These are phyloP conservation scores for Ganoderma sinense DNA, from an alignment of 1,284 basidiomycete species.

Conservation along the genomic window DNA sequence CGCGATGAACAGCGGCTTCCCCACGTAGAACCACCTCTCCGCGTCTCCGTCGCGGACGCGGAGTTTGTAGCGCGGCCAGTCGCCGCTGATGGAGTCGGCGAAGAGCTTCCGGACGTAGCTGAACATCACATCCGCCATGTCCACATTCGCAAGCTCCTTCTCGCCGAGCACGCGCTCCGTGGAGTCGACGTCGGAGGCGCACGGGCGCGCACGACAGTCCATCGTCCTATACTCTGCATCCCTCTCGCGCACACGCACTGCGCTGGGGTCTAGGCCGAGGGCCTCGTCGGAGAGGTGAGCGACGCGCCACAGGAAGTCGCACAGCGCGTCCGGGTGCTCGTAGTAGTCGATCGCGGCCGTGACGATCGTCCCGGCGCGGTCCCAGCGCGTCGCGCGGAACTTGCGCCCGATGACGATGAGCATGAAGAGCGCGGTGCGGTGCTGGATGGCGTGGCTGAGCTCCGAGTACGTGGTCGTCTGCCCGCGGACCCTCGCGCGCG, in stretches of 20 bases:
- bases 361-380: constrained; percentile 23
- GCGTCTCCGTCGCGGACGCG: background rate
- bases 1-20: constrained; percentile 17
- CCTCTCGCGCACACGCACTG: background rate
- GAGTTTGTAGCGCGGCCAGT: constrained; percentile 20
- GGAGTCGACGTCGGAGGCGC: background rate
- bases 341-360: constrained; percentile 22
- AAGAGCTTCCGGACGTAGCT: constrained; percentile 17
- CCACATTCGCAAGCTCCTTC: background rate
- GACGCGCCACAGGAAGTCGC: constrained; percentile 26
- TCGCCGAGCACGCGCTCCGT: background rate
- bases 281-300: constrained; percentile 1
- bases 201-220: background rate
- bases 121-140: background rate
- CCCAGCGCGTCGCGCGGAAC: constrained; percentile 25
- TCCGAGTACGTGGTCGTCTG: constrained; percentile 19
- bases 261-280: constrained; percentile 26
- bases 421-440: constrained; percentile 20
- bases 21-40: background rate
- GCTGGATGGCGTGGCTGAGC: constrained; percentile 14
- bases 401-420: constrained; percentile 19
- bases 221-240: constrained; percentile 13
- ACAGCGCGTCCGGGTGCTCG: constrained; percentile 12
- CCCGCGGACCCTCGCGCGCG: constrained; percentile 8
- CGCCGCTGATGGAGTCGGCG: background rate